A percentile compares a stretch with the other conserved stretches of the same genome.
Conservation (phyloP, 1,139 yeast genomes). For the Scheffersomyces insectosa region DNA sequence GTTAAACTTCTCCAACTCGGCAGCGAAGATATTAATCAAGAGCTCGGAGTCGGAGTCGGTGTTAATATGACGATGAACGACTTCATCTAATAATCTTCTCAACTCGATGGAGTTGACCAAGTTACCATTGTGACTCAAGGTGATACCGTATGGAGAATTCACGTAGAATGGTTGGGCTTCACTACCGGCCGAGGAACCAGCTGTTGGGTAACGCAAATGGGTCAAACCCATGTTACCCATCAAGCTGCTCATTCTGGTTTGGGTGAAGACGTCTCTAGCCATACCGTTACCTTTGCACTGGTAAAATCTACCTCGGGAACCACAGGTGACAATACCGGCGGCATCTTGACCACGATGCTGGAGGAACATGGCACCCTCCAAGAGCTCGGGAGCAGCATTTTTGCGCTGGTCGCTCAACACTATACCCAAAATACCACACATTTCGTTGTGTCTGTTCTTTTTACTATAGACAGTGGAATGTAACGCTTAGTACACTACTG, state of each 20-base stretch:
- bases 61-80: slow-evolving; percentile 94
- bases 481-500: no score
- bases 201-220: slow-evolving; percentile 95
- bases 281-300: slow-evolving; percentile 99
- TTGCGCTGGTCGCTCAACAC: slow-evolving; percentile 74
- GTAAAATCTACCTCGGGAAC: slow-evolving; percentile 86
- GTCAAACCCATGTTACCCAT: slow-evolving; percentile 96
- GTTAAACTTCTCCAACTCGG: slow-evolving; percentile 87
- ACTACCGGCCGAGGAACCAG: slow-evolving; percentile 94
- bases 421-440: slow-evolving; percentile 96
- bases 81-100: slow-evolving; percentile 81
- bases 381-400: slow-evolving; percentile 82
- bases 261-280: slow-evolving; percentile 97
- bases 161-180: slow-evolving; percentile 99
- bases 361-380: slow-evolving; percentile 89
- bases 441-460: slow-evolving; percentile 18
- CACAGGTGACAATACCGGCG: slow-evolving; percentile 98
- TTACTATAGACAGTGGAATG: background rate
- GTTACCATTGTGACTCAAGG: slow-evolving; percentile 91
- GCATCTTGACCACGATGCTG: slow-evolving; percentile 99
- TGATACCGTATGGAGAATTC: slow-evolving; percentile 92
- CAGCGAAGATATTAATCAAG: slow-evolving; percentile 83
- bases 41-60: slow-evolving; percentile 96
- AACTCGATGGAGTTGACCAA: slow-evolving; percentile 83
- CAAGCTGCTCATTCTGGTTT: slow-evolving; percentile 70